phyloP scores from a whole-genome alignment of 768 basidiomycete genomes.

The Agrocybe praecox region DNA sequence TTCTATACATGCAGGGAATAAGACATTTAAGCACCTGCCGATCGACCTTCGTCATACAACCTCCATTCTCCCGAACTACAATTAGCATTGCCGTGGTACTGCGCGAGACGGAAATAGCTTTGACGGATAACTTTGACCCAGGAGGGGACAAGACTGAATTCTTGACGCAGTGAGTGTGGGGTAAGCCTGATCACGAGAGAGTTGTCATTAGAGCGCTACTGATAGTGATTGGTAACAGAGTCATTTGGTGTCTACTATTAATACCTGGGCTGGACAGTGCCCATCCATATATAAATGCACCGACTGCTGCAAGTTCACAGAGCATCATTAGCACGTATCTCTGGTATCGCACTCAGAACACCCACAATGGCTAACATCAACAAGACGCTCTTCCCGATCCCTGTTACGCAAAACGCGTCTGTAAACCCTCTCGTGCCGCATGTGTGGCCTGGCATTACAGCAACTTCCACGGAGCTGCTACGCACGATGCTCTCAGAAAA shows the following conservation, averaged over 20 bases:
- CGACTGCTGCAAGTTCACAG: background rate
- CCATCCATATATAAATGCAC: background rate
- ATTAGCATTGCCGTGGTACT: background rate
- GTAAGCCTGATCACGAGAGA: background rate
- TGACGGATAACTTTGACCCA: background rate
- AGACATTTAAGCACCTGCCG: background rate
- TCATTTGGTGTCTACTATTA: background rate
- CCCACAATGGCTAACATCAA: background rate
- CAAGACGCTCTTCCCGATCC: background rate
- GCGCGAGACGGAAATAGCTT: background rate
- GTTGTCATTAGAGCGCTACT: background rate
- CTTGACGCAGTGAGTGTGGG: background rate
- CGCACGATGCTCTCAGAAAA: conserved; percentile 45
- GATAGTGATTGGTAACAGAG: background rate
- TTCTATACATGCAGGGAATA: background rate
- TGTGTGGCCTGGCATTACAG: conserved; percentile 24
- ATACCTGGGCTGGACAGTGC: too few species aligned
- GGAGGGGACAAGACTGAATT: background rate
- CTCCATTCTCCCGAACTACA: too few species aligned
- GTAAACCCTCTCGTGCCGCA: background rate
- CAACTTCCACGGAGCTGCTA: conserved; percentile 28
- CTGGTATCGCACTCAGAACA: background rate
- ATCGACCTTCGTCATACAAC: background rate
- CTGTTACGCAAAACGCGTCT: background rate
- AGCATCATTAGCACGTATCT: background rate